A percentile compares a stretch with the other conserved stretches of the same genome.
phyloP scores from a whole-genome alignment of 176 grass and related monocot genomes.

The Leersia perrieri region DNA sequence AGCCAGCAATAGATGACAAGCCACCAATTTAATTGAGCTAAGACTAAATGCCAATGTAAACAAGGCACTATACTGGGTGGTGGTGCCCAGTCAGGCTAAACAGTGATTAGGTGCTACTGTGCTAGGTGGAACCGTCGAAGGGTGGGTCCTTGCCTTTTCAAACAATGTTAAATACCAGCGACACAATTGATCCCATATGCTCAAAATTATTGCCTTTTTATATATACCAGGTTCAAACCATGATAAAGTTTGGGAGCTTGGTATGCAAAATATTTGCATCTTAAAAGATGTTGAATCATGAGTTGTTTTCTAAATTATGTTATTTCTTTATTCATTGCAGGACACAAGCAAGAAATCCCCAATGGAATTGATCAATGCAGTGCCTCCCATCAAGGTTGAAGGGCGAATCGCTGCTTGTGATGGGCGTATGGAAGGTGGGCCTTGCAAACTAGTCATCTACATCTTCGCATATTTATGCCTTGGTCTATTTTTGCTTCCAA shows the following conservation, averaged over 20 bases:
- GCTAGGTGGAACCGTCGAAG: no score
- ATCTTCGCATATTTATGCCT: not conserved
- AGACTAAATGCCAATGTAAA: no score
- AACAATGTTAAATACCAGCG: not conserved
- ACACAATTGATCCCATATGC: not conserved
- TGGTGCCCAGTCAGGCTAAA: not conserved
- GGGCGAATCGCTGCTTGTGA: constrained; percentile 82
- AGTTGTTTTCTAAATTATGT: constrained; percentile 7
- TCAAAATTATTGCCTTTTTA: not conserved
- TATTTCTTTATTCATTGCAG: constrained; percentile 39
- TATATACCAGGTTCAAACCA: constrained; percentile 6
- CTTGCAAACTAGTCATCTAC: not conserved
- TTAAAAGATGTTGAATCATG: not conserved
- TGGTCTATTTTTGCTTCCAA: not conserved
- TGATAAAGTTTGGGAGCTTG: constrained; percentile 9
- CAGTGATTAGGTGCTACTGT: not conserved
- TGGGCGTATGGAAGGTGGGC: constrained; percentile 54
- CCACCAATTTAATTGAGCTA: constrained; percentile 1
- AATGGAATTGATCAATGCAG: constrained; percentile 94
- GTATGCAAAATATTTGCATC: not conserved
- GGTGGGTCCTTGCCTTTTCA: not conserved
- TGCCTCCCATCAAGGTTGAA: constrained; percentile 81
- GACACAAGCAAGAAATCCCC: constrained; percentile 96
- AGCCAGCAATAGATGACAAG: not conserved
- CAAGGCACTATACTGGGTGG: not conserved